A percentile compares a stretch with the other conserved stretches of the same genome.
These are phyloP conservation scores for Lepidium aucheri DNA, from an alignment of 345 rosid species.

Conservation along the genomic window DNA sequence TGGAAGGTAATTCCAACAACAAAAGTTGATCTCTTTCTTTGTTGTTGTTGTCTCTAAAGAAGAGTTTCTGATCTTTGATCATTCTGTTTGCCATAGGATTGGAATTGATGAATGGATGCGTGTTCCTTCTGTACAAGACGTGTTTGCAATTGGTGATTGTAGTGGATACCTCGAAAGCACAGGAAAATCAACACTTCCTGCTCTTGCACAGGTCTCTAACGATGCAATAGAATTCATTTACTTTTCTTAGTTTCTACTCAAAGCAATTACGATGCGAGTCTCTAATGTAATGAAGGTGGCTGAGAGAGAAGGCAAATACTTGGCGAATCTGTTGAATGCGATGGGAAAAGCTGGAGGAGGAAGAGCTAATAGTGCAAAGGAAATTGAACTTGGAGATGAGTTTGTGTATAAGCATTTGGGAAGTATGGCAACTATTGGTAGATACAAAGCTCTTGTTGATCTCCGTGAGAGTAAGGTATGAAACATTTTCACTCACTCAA, in stretches of 20 bases:
- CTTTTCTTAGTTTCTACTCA: background rate
- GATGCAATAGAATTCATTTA: background rate
- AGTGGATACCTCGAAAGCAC: constrained; percentile 90
- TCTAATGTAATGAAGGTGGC: constrained; percentile 56
- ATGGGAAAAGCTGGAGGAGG: constrained; percentile 78
- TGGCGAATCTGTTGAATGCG: constrained; percentile 50
- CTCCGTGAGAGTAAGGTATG: constrained; percentile 85
- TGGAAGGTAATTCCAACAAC: constrained; percentile 85
- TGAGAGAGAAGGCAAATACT: constrained; percentile 94
- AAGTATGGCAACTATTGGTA: constrained; percentile 94
- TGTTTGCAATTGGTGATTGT: constrained; percentile 93
- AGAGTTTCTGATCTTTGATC: background rate
- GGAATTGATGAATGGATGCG: constrained; percentile 92
- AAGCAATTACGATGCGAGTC: background rate
- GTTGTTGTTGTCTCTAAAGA: background rate
- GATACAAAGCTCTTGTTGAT: constrained; percentile 94
- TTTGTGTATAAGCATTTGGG: constrained; percentile 91
- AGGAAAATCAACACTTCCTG: constrained; percentile 87
- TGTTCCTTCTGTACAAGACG: constrained; percentile 70
- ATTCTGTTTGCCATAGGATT: constrained; percentile 40
- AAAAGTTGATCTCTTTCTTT: background rate
- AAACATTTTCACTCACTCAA: too few species aligned
- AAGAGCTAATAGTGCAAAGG: constrained; percentile 42
- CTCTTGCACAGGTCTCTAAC: constrained; percentile 80
- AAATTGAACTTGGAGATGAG: constrained; percentile 50